Evolutionary conservation across 2,329 filamentous ascomycete species (phyloP), one percentile per base, ranked within the genome.

Genomic region (Pseudogymnoascus sp.): DNA sequence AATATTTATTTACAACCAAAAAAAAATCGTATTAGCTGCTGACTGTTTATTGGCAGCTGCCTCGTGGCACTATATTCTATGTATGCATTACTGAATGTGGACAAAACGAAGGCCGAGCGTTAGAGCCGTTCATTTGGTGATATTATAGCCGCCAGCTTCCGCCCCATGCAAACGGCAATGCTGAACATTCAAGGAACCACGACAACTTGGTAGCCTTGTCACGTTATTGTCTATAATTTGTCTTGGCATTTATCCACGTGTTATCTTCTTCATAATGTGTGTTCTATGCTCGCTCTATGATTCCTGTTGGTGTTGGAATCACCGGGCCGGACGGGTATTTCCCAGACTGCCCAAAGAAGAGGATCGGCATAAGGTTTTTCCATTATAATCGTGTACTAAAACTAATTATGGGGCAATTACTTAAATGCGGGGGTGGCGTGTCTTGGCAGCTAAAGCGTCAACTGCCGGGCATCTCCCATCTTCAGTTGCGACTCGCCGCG

Each of bases 311-410:
- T 12, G 9, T 56, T 56, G 49, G 49, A 56, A 56, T 9, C 49
- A 34, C 49, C 49, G 49, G 49, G 25, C 49, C 49, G 49, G 25
- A 7, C n/a, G 28, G 49, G 49, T 34, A 18, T 56, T 34, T 34
- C 8, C 25, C 14, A 6, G n/a, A 31, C 31, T 6, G 25, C 25
- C n/a, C n/a, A 18, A 18, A 16, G 11, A 2, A 18, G 14, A n/a
- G 1, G 49, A 56, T 56, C 49, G 25, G 49, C 49, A 34, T n/a
- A 56, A 56, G n/a, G 49, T 34, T 56, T 34, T 16, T 56, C 49
- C 28, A 18, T 56, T 31, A 34, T 56, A 34, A 46, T 18, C 49
- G 3, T 11, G 18, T 8, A 12, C 28, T 12, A 34, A 28, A 28
- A 6, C 14, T 9, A 16, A 28, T 49, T 49, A 3, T 49, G 43